Base-by-base conservation (phyloP, 2,329 filamentous ascomycete species). In the Pestalotiopsis fici region DNA sequence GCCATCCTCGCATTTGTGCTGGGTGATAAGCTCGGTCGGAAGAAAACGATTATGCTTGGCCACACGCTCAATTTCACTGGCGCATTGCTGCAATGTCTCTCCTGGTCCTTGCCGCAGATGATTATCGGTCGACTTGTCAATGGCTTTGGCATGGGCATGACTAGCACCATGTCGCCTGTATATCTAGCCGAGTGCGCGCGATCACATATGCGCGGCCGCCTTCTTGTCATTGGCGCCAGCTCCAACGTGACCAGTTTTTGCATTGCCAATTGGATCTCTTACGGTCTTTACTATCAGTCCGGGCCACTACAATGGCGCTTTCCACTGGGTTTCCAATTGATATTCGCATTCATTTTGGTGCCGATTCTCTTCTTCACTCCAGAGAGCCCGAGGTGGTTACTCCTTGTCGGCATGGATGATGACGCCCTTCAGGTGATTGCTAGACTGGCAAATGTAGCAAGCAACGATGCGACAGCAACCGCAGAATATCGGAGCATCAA, bases 21-120 rank as follows among this genome's bases (percentile, higher is more conserved):
- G 43, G 89, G 90, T 69, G 89, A 94, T 76, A 82, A 76, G 66
- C 78, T 93, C 2, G 93, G 93, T 56, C 87, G 93, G 71, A 88
- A 91, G 76, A 82, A 82, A 77, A 92, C 90, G 1, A 92, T 92
- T 67, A 76, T 88, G 27, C 76, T 88, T 21, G 90, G 90, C 35
- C 83, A 86, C 60, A 25, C 89, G 3, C 77, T 92, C 63, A 93
- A 91, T 78, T 82, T 86, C 47, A 78, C 92, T 2, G 90, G 90
- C 47, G 90, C 89, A 68, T 84, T 81, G 57, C 79, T 93, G 3
- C 90, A 92, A 72, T 72, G 69, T 56, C 68, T 70, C 11, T 59
- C 74, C 1, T 77, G 68, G 65, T 64, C 69, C 47, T 68, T 76
- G n/a, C 71, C 74, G 1, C 74, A 77, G 68, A 71, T 77, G 68